Evolutionary conservation across 768 basidiomycete species (phyloP), one percentile per base, ranked within the genome.

Genomic region (Sistotremastrum suecicum): DNA sequence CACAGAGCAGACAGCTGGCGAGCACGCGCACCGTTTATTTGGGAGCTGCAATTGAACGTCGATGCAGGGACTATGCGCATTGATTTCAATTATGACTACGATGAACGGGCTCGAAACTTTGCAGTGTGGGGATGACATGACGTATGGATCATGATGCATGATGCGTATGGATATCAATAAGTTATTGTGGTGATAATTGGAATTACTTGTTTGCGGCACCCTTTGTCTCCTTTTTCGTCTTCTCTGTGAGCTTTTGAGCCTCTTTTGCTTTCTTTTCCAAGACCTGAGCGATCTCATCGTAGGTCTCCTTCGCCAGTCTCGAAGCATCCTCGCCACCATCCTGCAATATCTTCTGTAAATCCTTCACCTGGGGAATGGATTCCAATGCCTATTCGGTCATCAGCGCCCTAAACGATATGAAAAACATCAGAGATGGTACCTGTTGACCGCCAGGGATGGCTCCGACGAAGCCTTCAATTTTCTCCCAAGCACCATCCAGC

Each of bases 1-100:
- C 33, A 6, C 57, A 88, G 85, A 34, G 85, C 75, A 20, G 85
- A 88, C 55, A 88, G 83, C 53, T 88, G 84, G 83, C 74, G 85
- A 12, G 79, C 79, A 7, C 68, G 77, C 41, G 80, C 70, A 2
- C 65, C 76, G 28, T 81, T 83, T 54, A 72, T 87, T 5, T 73
- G 70, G 49, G 83, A 86, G 59, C 65, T 87, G 35, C 83, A 85
- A 54, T 74, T 79, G 53, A 79, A 72, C 52, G 67, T 85, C 59
- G 65, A 70, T 3, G 66, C 66, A 12, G 70, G 71, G 11, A 71
- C 69, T 5, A 70, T 86, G 70, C 75, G 66, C 48, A 78, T 88
- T 33, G 74, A 80, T 55, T 87, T 88, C 56, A 69, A 76, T 31
- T 87, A 80, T 75, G 81, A 84, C 55, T 73, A 69, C 44, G 54